These are phyloP conservation scores for Thinopyrum obtusiflorum DNA, from an alignment of 202 grass and related monocot genomes.

Conservation along the genomic window DNA sequence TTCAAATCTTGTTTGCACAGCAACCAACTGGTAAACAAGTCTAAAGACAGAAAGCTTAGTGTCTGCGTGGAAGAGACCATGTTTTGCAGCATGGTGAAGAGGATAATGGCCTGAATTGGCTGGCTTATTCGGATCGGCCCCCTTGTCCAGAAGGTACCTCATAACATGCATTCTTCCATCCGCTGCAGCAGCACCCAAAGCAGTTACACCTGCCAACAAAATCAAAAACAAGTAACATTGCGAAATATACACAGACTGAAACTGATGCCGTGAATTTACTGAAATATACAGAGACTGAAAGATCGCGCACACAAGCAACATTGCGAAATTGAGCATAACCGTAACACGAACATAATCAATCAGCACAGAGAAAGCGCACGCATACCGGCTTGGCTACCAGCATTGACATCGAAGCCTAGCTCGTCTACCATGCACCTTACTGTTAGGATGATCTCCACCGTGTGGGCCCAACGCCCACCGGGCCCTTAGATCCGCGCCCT, in stretches of 20 bases:
- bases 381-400: not conserved
- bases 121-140: constrained; percentile 33
- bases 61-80: not conserved
- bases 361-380: not conserved
- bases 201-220: constrained; percentile 21
- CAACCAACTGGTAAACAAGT: not conserved
- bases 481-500: too few species aligned
- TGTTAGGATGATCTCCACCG: too few species aligned
- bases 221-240: not conserved
- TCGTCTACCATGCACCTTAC: constrained; percentile 34
- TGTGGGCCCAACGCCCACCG: too few species aligned
- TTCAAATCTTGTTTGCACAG: too few species aligned
- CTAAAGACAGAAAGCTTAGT: not conserved
- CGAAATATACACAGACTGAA: too few species aligned
- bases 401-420: constrained; percentile 21
- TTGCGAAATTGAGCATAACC: not conserved
- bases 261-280: not conserved
- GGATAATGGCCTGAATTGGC: not conserved
- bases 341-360: not conserved
- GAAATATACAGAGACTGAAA: not conserved
- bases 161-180: too few species aligned
- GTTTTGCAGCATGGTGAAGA: constrained; percentile 35
- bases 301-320: not conserved
- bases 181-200: constrained; percentile 32
- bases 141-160: constrained; percentile 39